Conservation (phyloP, 257 asterid species). For the Salvia miltiorrhiza region DNA sequence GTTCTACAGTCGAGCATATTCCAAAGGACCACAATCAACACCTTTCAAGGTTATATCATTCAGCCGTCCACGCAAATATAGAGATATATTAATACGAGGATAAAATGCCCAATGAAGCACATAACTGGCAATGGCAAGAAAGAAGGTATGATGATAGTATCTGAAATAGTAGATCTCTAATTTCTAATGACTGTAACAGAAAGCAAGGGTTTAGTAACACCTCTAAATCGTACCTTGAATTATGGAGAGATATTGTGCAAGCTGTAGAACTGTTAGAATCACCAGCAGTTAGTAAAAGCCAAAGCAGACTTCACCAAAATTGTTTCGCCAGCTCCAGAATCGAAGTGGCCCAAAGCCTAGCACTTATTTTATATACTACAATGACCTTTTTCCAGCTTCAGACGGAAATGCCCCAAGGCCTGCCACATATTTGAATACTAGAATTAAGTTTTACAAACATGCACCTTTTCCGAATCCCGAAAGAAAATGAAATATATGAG, state of each 20-base stretch:
- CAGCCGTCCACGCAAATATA: not conserved
- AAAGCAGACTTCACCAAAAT: slow-evolving; percentile 12
- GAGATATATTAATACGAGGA: not conserved
- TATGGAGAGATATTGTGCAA: slow-evolving; percentile 10
- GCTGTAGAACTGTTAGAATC: slow-evolving; percentile 19
- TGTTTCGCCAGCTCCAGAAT: slow-evolving; percentile 26
- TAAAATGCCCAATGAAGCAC: not conserved
- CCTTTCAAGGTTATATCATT: not conserved
- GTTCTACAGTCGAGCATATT: not conserved
- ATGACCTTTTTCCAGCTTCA: slow-evolving; percentile 18
- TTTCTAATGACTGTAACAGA: not conserved
- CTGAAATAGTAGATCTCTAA: not conserved
- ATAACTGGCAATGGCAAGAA: not conserved
- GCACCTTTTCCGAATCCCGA: not conserved
- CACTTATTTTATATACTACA: slow-evolving; percentile 2
- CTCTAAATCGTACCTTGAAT: slow-evolving; percentile 28
- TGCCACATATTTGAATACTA: slow-evolving; percentile 4
- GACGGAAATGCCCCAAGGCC: slow-evolving; percentile 20
- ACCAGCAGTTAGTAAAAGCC: slow-evolving; percentile 30
- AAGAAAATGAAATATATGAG: slow-evolving; percentile 5
- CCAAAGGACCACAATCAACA: not conserved
- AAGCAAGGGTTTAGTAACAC: not conserved
- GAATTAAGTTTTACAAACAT: not conserved
- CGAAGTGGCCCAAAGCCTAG: slow-evolving; percentile 22
- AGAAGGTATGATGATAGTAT: not conserved